Conservation (phyloP, 2,329 filamentous ascomycete genomes). For the Zymoseptoria tritici region DNA sequence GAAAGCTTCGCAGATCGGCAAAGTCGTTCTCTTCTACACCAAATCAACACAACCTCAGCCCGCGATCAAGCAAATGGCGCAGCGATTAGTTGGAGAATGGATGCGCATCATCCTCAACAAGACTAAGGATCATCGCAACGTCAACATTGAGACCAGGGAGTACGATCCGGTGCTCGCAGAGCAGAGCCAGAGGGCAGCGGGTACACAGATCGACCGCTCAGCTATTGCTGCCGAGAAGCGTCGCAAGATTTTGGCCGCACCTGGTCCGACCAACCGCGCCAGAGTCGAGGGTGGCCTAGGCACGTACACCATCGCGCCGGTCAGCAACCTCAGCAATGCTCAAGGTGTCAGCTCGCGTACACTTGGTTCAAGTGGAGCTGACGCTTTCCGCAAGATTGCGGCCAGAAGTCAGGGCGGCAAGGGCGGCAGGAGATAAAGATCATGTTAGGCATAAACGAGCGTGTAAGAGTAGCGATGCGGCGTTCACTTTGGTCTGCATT, state of each 20-base stretch:
- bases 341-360: slow-evolving; percentile 21
- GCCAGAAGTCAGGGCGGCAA: slow-evolving; percentile 12
- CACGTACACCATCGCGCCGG: slow-evolving; percentile 57
- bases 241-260: slow-evolving; percentile 46
- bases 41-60: slow-evolving; percentile 85
- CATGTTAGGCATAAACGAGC: not conserved
- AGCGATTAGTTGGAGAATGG: slow-evolving; percentile 91
- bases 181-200: slow-evolving; percentile 22
- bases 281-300: slow-evolving; percentile 52
- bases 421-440: slow-evolving; percentile 1
- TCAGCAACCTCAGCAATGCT: slow-evolving; percentile 40
- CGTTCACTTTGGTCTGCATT: not conserved
- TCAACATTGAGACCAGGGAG: slow-evolving; percentile 53
- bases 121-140: slow-evolving; percentile 89
- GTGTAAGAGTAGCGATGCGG: not conserved
- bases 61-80: slow-evolving; percentile 86
- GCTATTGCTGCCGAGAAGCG: slow-evolving; percentile 44
- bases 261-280: slow-evolving; percentile 50
- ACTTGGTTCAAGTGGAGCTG: slow-evolving; percentile 24
- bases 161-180: slow-evolving; percentile 48
- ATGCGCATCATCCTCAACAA: slow-evolving; percentile 80
- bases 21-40: slow-evolving; percentile 94
- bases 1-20: slow-evolving; percentile 86
- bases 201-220: slow-evolving; percentile 30
- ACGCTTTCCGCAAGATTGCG: slow-evolving; percentile 29